Evolutionary conservation across 129 eudicot species (phyloP), one percentile per base, ranked within the genome.

Genomic region (Solidago caesia): DNA sequence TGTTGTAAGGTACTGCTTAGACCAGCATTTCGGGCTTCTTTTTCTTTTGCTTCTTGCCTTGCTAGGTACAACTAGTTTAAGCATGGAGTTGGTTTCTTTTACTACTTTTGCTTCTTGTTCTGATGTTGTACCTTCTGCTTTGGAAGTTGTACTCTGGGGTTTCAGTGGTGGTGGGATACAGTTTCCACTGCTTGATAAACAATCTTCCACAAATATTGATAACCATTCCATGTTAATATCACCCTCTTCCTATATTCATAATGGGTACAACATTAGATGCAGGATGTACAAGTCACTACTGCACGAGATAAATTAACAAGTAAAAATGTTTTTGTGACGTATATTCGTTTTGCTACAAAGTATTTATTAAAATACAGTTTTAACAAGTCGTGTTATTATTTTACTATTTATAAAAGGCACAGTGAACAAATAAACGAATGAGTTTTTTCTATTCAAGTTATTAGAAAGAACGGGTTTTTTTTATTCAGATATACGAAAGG

Each of bases 171-270:
- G 57, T 21, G 81, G 86, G 68, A 77, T 74, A 67, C 70, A 84
- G 67, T 60, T 80, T 1, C 79, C 86, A 51, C 82, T 71, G 70
- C 82, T 82, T 11, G 88, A 81, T 74, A 84, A 84, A 51, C 88
- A 87, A 59, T 87, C 91, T 67, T 87, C 91, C 72, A 87, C 84
- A 66, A 84, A 87, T 27, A 79, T 71, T 16, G 91, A 87, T 14
- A 87, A 80, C 91, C 91, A 87, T 65, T 87, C 88, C 71, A 84
- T 79, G 79, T 78, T 71, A 4, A 84, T 73, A 64, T 86, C 90
- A 42, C 59, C 77, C 74, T 81, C 86, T 73, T 75, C 91, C 86
- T 87, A 74, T 65, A 66, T 66, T 76, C 7, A 61, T 33, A 78
- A 75, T 25, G 7, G 4, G 60, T 16, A 68, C 21, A 41, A 44